Conservation (phyloP, 2,329 filamentous ascomycete species). For the Pestalotiopsis sp. region DNA sequence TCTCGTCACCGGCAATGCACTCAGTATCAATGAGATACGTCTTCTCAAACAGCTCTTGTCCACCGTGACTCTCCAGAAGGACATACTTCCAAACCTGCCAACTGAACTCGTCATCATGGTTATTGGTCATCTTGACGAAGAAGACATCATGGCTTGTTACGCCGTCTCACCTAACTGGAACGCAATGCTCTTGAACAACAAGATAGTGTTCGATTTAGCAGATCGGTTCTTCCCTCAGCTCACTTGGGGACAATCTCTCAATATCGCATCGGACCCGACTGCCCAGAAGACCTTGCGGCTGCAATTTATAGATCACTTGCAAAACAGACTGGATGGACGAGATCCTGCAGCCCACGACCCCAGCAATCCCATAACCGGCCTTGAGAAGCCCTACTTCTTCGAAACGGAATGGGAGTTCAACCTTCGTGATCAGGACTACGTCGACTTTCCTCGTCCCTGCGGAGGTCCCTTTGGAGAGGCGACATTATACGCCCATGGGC, state of each 20-base stretch:
- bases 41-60: conserved; percentile 8
- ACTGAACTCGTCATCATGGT: conserved; percentile 8
- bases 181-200: background rate
- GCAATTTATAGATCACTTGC: background rate
- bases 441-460: background rate
- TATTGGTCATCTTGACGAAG: background rate
- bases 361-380: too few relatives aligned
- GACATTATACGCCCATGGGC: conserved; percentile 4
- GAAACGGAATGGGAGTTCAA: background rate
- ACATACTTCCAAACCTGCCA: conserved; percentile 8
- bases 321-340: background rate
- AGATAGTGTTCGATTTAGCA: conserved; percentile 8
- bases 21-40: conserved; percentile 6
- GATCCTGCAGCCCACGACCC: background rate
- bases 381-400: background rate
- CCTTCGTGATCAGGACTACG: conserved; percentile 1
- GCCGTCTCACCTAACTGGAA: background rate
- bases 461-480: background rate
- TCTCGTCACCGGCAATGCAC: background rate
- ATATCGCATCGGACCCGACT: too few relatives aligned
- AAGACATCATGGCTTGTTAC: conserved; percentile 6
- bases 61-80: conserved; percentile 8
- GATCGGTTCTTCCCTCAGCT: conserved; percentile 8
- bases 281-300: background rate
- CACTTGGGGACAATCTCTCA: background rate